Percentiles rank a stretch among this genome's conserved stretches.
phyloP scores from a whole-genome alignment of 129 eudicot species.

The Saussurea involucrata region DNA sequence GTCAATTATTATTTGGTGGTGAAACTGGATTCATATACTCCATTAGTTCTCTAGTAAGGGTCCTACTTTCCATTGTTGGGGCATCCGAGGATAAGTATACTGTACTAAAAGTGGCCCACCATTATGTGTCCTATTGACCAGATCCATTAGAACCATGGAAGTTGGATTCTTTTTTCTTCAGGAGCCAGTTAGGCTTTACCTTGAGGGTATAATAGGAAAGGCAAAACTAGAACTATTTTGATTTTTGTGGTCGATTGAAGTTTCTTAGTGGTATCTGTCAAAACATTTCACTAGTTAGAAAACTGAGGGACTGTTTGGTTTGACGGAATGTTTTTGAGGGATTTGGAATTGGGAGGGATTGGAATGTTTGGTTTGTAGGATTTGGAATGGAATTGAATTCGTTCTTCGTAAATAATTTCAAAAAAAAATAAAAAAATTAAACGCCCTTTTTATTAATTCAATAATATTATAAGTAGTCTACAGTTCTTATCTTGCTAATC shows the following conservation, averaged over 20 bases:
- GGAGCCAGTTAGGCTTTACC: background rate
- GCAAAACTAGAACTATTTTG: background rate
- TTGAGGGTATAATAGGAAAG: background rate
- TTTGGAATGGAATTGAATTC: no score
- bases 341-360: no score
- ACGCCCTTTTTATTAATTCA: no score
- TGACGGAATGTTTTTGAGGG: no score
- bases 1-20: background rate
- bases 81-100: background rate
- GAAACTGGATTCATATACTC: background rate
- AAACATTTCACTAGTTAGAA: background rate
- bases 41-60: background rate
- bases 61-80: background rate
- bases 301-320: background rate
- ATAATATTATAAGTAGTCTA: no score
- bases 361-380: no score
- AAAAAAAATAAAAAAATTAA: no score
- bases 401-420: no score
- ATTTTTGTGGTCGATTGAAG: background rate
- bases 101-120: background rate
- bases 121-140: background rate
- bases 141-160: background rate
- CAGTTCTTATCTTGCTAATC: no score
- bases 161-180: background rate
- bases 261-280: background rate